Base-by-base conservation (phyloP, 768 basidiomycete species). In the Russula brevipes region DNA sequence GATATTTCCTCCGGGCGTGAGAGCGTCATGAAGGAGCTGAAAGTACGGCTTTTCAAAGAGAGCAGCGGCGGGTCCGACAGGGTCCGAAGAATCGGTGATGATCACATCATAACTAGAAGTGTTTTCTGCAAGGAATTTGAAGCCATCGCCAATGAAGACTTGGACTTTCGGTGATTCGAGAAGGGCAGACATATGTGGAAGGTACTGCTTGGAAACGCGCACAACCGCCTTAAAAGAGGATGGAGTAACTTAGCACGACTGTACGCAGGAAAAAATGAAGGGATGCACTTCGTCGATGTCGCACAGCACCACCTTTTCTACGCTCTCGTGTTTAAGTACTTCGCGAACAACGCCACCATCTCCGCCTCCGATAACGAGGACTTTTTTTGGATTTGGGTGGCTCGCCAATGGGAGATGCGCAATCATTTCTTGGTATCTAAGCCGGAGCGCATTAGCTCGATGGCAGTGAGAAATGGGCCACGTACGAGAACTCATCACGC, bases 41-140 rank as follows among this genome's bases (percentile, higher is more conserved):
- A 98, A 99, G 84, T 97, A 99, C 2, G 94, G 91, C 74, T 94
- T 90, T 77, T 98, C 84, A 83, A 99, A 98, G 67, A 98, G 88
- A 30, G 89, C 83, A 50, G 86, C 88, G 50, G 96, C 96, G 47
- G 96, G 96, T 47, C 96, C 96, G 59, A 98, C 93, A 44, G 96
- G 96, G 75, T 98, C 96, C 24, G 94, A 97, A 19, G 95, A 98
- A 75, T 99, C 96, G 66, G 96, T 99, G 78, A 99, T 91, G 79
- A 99, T 98, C 64, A 91, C 92, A 72, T 99, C 96, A 85, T 96
- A 97, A 55, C 85, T 85, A 54, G 85, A 79, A 69, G 88, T 83
- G 76, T 96, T 88, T 55, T 93, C 89, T 12, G 86, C 85, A 53
- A 99, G 85, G 81, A 95, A 98, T 74, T 94, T 91, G 86, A 98